Evolutionary conservation across 257 asterid species (phyloP), one percentile per base, ranked within the genome.

Genomic region (Solanum okadae): DNA sequence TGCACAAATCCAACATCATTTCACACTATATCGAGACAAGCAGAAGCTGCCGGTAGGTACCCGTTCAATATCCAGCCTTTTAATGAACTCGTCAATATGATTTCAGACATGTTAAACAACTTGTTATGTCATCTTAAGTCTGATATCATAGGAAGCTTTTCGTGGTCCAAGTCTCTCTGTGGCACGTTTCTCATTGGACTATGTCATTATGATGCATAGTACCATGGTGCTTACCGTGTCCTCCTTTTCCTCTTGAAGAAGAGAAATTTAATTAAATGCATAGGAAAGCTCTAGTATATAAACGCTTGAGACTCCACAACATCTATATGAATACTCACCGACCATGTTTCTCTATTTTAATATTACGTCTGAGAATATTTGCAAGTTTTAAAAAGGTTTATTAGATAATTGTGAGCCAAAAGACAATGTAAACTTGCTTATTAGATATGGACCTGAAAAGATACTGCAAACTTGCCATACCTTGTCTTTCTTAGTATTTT

Each of bases 11-110:
- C 96, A 68, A 88, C 98, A 38, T 92, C 97, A 23, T 94, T 93
- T 83, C 92, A 92, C 85, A 94, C 95, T 81, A 92, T 97, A 89
- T 95, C 98, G 31, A 92, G 98, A 92, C 99, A 97, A 87, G 99
- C 99, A 70, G 99, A 97, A 93, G 99, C 99, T 92, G 99, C 99
- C 86, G 99, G 99, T 97, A 91, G 71, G 90, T 79, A 84, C 87
- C 88, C 90, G 27, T 29, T 29, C 44, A 49, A 52, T 82, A 82
- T 10, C 86, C 44, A 82, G 29, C 44, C 70, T 49, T 82, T 82
- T 79, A 27, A 79, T 44, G 40, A 79, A 12, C 40, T 44, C 15
- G 18, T 79, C 71, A 52, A 18, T 82, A 82, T 49, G 6, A 46
- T 82, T 82, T 20, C 67, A 29, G 42, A 82, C 42, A 31, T 49